Conservation (phyloP, 2,329 filamentous ascomycete genomes). For the Ceratocystiopsis sp. region DNA sequence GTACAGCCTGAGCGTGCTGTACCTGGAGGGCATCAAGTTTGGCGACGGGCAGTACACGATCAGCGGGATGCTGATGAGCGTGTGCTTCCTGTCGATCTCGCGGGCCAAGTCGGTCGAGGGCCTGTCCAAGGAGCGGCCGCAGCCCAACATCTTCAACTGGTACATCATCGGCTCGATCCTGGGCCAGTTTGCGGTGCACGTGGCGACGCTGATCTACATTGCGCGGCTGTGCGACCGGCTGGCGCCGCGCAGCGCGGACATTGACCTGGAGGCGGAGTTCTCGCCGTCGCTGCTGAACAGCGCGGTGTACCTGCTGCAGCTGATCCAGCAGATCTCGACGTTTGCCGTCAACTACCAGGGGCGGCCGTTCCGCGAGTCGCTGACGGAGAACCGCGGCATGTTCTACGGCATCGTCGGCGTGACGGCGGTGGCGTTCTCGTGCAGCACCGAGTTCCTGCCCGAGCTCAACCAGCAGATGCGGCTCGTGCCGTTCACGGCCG, state of each 20-base stretch:
- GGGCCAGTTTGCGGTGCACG: constrained; percentile 92
- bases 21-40: constrained; percentile 97
- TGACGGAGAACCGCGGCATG: constrained; percentile 94
- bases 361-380: constrained; percentile 88
- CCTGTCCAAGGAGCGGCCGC: constrained; percentile 88
- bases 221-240: constrained; percentile 73
- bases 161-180: constrained; percentile 98
- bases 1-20: constrained; percentile 90
- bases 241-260: constrained; percentile 50
- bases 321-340: constrained; percentile 97
- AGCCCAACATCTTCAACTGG: constrained; percentile 97
- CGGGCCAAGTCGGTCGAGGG: constrained; percentile 89
- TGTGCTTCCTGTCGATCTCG: constrained; percentile 98
- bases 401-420: constrained; percentile 91
- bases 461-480: constrained; percentile 89
- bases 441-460: constrained; percentile 86
- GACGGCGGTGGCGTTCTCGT: constrained; percentile 78
- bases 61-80: constrained; percentile 98
- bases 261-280: constrained; percentile 93
- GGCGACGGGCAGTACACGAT: constrained; percentile 97
- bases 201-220: constrained; percentile 85
- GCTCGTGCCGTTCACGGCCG: constrained; percentile 72
- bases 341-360: constrained; percentile 99
- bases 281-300: constrained; percentile 86
- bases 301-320: constrained; percentile 88